Conservation (phyloP, 78 protist genomes). For the Anaeramoeba flamelloides region DNA sequence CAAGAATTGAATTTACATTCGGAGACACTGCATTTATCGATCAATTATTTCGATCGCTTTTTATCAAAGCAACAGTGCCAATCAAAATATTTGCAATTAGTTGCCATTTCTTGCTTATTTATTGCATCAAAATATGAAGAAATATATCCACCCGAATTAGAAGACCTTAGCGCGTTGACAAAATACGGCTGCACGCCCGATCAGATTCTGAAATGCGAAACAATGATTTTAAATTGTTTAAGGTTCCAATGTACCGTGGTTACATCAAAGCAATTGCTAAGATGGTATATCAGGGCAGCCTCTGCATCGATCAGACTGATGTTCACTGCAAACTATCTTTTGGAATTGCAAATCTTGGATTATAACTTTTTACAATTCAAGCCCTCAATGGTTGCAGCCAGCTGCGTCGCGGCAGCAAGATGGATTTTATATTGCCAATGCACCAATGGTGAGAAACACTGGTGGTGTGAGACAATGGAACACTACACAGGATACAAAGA, state of each 20-base stretch:
- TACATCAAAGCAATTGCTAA: not conserved
- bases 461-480: too few species aligned
- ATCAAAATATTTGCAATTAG: not conserved
- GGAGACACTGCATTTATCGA: not conserved
- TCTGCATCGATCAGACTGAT: not conserved
- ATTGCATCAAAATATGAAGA: slow-evolving; percentile 3
- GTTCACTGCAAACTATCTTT: not conserved
- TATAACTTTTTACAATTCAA: not conserved
- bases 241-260: not conserved
- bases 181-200: not conserved
- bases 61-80: not conserved
- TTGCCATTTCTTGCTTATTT: not conserved
- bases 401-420: not conserved
- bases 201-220: not conserved
- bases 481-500: too few species aligned
- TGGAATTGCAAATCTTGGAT: not conserved
- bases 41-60: not conserved
- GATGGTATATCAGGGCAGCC: not conserved
- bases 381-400: not conserved
- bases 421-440: too few species aligned
- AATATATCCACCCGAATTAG: not conserved
- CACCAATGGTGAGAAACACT: too few species aligned
- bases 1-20: not conserved
- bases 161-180: not conserved
- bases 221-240: not conserved